Percentiles rank a stretch among this genome's conserved stretches.
Conservation (phyloP, 805 yeast genomes). For the Saccharomycopsis synnaedendra region DNA sequence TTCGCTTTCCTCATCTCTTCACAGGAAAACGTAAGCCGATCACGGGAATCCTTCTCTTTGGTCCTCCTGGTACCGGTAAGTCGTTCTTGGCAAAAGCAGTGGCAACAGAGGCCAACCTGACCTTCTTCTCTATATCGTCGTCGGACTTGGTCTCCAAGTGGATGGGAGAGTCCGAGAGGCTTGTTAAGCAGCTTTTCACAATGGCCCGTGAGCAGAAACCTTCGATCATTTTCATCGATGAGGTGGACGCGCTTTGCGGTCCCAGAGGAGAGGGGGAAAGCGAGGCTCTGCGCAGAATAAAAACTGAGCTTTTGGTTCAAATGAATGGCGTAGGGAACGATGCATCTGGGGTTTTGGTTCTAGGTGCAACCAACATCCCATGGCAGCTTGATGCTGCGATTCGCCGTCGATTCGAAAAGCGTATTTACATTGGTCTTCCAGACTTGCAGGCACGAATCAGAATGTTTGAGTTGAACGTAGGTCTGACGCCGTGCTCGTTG, state of each 20-base stretch:
- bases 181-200: constrained; percentile 85
- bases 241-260: constrained; percentile 95
- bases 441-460: constrained; percentile 84
- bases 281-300: constrained; percentile 91
- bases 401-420: constrained; percentile 88
- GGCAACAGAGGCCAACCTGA: constrained; percentile 96
- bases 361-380: constrained; percentile 97
- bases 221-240: constrained; percentile 92
- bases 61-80: constrained; percentile 98
- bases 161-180: constrained; percentile 98
- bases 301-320: constrained; percentile 90
- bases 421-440: constrained; percentile 92
- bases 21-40: constrained; percentile 92
- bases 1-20: constrained; percentile 89
- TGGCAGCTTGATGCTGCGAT: constrained; percentile 99
- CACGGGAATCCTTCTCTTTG: constrained; percentile 77
- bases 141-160: constrained; percentile 94
- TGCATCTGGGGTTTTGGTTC: constrained; percentile 78
- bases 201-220: constrained; percentile 98
- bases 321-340: constrained; percentile 99
- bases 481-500: constrained; percentile 76
- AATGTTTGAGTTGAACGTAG: constrained; percentile 92
- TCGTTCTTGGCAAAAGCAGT: constrained; percentile 96
- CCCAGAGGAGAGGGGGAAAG: constrained; percentile 97
- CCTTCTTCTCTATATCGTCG: constrained; percentile 92